These are phyloP conservation scores for Handroanthus guayacan DNA, from an alignment of 257 asterid genomes.

Conservation along the genomic window DNA sequence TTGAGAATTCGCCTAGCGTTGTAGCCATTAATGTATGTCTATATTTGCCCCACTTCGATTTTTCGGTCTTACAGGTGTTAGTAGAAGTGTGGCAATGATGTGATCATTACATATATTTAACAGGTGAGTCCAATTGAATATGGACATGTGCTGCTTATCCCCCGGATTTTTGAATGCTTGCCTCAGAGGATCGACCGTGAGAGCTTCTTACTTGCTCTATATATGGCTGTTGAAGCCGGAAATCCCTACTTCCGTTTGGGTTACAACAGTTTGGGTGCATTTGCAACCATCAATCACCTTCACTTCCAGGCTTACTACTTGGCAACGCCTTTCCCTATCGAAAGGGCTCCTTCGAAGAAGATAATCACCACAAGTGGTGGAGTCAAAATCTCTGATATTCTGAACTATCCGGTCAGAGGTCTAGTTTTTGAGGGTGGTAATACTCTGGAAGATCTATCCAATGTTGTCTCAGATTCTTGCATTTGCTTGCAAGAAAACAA, in stretches of 20 bases:
- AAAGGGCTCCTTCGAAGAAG: slow-evolving; percentile 64
- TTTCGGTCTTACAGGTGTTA: neutral
- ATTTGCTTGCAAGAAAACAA: slow-evolving; percentile 86
- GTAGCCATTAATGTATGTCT: slow-evolving; percentile 85
- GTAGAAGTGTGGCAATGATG: neutral
- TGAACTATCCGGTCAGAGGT: slow-evolving; percentile 84
- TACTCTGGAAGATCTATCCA: slow-evolving; percentile 63
- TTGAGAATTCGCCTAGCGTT: slow-evolving; percentile 67
- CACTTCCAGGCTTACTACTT: slow-evolving; percentile 86
- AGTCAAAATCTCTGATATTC: slow-evolving; percentile 67
- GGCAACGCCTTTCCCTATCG: slow-evolving; percentile 67
- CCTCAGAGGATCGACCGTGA: slow-evolving; percentile 87
- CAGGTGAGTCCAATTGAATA: slow-evolving; percentile 97
- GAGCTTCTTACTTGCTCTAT: slow-evolving; percentile 81
- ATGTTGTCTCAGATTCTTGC: slow-evolving; percentile 71
- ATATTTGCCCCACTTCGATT: neutral
- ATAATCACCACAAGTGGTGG: slow-evolving; percentile 52
- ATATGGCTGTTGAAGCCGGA: slow-evolving; percentile 86
- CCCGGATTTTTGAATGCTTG: slow-evolving; percentile 75
- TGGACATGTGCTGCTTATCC: slow-evolving; percentile 93
- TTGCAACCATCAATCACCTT: slow-evolving; percentile 93
- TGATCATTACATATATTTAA: slow-evolving; percentile 20
- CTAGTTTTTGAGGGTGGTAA: slow-evolving; percentile 77
- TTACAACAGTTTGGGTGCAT: slow-evolving; percentile 93
- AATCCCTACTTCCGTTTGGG: slow-evolving; percentile 88